phyloP scores from a whole-genome alignment of 2,329 filamentous ascomycete species.

The Aspergillus ustus region DNA sequence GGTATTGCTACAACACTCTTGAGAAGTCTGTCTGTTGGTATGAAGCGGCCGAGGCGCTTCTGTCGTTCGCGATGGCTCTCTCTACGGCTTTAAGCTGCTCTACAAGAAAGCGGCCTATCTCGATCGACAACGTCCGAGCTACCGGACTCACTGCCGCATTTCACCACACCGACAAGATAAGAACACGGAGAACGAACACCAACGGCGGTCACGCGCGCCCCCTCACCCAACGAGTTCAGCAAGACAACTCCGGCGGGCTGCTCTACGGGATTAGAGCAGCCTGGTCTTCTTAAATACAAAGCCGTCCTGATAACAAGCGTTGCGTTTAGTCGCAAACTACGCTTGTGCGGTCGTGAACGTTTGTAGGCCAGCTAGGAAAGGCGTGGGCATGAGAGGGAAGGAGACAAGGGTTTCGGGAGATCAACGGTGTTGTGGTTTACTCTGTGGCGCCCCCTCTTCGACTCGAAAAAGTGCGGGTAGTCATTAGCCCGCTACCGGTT shows the following conservation, averaged over 20 bases:
- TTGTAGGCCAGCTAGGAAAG: not conserved
- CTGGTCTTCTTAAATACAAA: not conserved
- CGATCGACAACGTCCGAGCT: constrained; percentile 1
- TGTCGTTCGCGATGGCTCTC: constrained; percentile 11
- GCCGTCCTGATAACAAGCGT: not conserved
- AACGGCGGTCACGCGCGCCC: constrained; percentile 8
- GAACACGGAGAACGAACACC: constrained; percentile 8
- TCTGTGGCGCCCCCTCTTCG: not conserved
- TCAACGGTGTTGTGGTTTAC: not conserved
- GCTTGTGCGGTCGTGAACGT: not conserved
- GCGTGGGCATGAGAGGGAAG: not conserved
- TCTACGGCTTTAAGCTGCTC: constrained; percentile 8
- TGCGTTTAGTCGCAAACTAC: not conserved
- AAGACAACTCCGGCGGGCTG: not conserved
- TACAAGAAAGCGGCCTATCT: constrained; percentile 12
- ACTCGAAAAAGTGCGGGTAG: not conserved
- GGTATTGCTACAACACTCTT: too few species aligned
- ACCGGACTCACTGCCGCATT: not conserved
- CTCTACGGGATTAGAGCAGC: not conserved
- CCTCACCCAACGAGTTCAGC: constrained; percentile 5
- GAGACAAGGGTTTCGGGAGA: not conserved
- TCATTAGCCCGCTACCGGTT: not conserved
- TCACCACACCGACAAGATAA: constrained; percentile 3
- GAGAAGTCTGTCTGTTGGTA: not conserved
- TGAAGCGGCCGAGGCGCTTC: not conserved